Evolutionary conservation across 208 protist genomes (phyloP), one percentile per base, ranked within the genome.

Genomic region (Perkinsela sp.): DNA sequence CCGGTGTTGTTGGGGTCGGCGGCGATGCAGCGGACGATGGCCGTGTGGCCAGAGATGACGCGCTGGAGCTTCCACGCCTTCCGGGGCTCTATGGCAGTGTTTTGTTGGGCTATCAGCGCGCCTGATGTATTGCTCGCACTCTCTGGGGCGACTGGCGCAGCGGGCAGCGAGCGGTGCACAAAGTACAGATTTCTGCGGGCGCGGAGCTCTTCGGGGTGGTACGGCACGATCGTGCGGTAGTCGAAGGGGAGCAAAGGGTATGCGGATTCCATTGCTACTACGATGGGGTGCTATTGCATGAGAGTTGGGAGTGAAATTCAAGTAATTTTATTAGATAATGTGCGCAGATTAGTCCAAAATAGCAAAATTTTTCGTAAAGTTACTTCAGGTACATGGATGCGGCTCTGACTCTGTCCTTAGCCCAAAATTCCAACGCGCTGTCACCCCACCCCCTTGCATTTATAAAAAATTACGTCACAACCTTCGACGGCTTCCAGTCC

Each of bases 1-100:
- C 40, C 40, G 75, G 97, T 83, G 80, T 99, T 99, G n/a, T 72
- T 83, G 1, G 87, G 84, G 70, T 99, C 96, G 1, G 99, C 93
- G 0, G 89, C 83, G 1, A 97, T 73, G 1, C 78, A 74, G 72
- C 90, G 88, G 0, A 99, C 96, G 94, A 94, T 98, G 0, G 96
- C 96, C 28, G 85, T 80, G 74, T 93, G 89, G 0, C 83, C 88
- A 1, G 87, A 75, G 13, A 94, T 76, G 28, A 94, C 85, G 29
- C 92, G 86, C 32, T 85, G 77, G n/a, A 97, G 77, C 74, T 96
- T 97, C 95, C 95, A 98, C 66, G 77, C 40, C 13, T 22, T 57
- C 13, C 40, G 40, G 40, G 40, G 40, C 13, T 57, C 40, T 6
- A n/a, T 57, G 40, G 40, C 13, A 57, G 40, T 57, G 40, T 57